These are phyloP conservation scores for Alternaria arbusti DNA, from an alignment of 2,329 filamentous ascomycete species.

Conservation along the genomic window DNA sequence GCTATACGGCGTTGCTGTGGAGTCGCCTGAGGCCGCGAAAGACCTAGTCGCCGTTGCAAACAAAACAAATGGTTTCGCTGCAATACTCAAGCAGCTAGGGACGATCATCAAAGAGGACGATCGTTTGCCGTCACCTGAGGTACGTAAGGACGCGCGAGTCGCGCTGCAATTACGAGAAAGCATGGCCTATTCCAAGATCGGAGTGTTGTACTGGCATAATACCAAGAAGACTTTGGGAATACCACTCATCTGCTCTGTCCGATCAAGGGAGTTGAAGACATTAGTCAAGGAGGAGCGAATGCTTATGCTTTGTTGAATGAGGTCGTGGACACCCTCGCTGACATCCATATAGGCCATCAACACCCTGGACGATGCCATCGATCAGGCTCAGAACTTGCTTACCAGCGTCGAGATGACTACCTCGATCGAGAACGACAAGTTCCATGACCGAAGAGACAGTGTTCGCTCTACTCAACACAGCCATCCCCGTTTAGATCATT, in stretches of 20 bases:
- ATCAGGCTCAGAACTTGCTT: conserved; percentile 39
- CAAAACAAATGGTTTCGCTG: conserved; percentile 44
- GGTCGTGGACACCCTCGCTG: conserved; percentile 1
- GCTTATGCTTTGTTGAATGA: background rate
- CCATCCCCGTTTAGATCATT: conserved; percentile 14
- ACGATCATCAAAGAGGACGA: conserved; percentile 48
- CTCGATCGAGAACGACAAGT: conserved; percentile 9
- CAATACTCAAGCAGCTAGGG: conserved; percentile 48
- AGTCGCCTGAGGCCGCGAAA: conserved; percentile 28
- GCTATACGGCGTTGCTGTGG: conserved; percentile 41
- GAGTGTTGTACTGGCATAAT: background rate
- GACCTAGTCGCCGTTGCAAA: conserved; percentile 40
- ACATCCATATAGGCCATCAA: conserved; percentile 38
- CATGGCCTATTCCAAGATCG: background rate
- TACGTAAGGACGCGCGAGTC: conserved; percentile 18
- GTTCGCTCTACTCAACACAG: conserved; percentile 1
- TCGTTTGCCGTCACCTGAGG: conserved; percentile 44
- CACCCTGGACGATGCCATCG: conserved; percentile 41
- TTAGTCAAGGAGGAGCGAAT: background rate
- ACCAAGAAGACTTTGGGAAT: background rate
- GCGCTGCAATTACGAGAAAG: background rate
- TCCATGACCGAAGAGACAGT: conserved; percentile 4
- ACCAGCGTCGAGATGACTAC: conserved; percentile 36
- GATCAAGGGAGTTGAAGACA: background rate
- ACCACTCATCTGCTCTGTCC: background rate